phyloP scores from a whole-genome alignment of 768 basidiomycete genomes.

The Hygrocybe punicea region DNA sequence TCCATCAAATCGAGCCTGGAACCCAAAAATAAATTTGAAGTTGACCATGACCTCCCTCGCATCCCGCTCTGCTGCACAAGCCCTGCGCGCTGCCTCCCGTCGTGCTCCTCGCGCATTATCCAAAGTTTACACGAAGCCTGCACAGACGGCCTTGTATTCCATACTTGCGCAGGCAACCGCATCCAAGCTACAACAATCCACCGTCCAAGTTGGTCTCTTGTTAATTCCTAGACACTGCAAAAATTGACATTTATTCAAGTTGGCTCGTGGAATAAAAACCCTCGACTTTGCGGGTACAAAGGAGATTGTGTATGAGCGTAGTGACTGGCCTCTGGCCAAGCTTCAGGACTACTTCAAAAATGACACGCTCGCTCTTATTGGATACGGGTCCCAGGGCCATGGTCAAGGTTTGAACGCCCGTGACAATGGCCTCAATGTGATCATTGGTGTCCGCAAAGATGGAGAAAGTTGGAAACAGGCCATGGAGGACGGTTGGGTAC shows the following conservation, averaged over 20 bases:
- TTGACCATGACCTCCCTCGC: constrained; percentile 57
- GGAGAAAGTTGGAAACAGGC: constrained; percentile 98
- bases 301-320: constrained; percentile 91
- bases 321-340: constrained; percentile 96
- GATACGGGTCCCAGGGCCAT: constrained; percentile 98
- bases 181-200: constrained; percentile 36
- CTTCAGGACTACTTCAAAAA: constrained; percentile 99
- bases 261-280: constrained; percentile 80
- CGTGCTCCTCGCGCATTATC: constrained; percentile 54
- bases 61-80: constrained; percentile 59
- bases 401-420: constrained; percentile 98
- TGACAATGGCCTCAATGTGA: constrained; percentile 97
- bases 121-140: constrained; percentile 39
- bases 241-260: background rate
- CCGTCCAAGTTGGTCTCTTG: constrained; percentile 32
- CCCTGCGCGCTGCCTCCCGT: constrained; percentile 63
- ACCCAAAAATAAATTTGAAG: too few relatives aligned
- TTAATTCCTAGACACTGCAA: constrained; percentile 1
- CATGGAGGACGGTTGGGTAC: constrained; percentile 90
- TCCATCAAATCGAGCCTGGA: too few relatives aligned
- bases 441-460: constrained; percentile 95
- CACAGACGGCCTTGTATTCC: constrained; percentile 64
- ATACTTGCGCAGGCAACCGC: constrained; percentile 52
- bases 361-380: constrained; percentile 97
- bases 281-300: constrained; percentile 94